These are phyloP conservation scores for Cryphonectria radicalis DNA, from an alignment of 2,329 filamentous ascomycete genomes.

Conservation along the genomic window DNA sequence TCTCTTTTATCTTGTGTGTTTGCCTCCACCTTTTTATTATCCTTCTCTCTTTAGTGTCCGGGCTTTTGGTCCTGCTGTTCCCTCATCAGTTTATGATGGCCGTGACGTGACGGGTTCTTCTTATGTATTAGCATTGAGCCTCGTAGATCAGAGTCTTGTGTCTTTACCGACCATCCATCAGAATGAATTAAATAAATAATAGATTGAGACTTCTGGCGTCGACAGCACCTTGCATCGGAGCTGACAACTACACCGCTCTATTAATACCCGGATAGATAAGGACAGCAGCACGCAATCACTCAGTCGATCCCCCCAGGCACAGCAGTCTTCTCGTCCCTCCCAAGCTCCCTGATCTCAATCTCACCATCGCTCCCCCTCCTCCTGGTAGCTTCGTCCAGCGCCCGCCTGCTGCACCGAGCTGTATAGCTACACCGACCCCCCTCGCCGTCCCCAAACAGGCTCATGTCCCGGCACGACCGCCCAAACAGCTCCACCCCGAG, in stretches of 20 bases:
- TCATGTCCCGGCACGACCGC: constrained; percentile 49
- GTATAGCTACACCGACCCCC: constrained; percentile 43
- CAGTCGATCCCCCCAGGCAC: constrained; percentile 28
- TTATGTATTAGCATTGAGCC: neutral
- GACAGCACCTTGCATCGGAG: too few relatives aligned
- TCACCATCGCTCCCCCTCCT: constrained; percentile 29
- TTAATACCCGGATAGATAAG: too few relatives aligned
- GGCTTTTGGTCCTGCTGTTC: neutral
- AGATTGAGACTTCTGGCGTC: too few relatives aligned
- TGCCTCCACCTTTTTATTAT: neutral
- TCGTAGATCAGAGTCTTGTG: neutral
- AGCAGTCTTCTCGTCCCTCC: constrained; percentile 37
- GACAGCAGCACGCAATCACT: neutral
- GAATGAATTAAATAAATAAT: too few relatives aligned
- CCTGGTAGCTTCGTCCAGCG: constrained; percentile 39
- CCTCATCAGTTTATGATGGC: neutral
- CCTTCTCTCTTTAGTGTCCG: neutral
- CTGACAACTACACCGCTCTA: too few relatives aligned
- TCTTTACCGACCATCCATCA: neutral
- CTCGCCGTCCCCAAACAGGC: constrained; percentile 46
- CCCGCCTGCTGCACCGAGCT: constrained; percentile 45
- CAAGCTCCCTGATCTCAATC: constrained; percentile 36
- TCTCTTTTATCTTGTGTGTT: neutral
- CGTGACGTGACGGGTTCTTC: neutral
- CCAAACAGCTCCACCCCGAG: constrained; percentile 55